A percentile compares a stretch with the other conserved stretches of the same genome.
Conservation (phyloP, 768 basidiomycete species). For the Boletus huronensis region DNA sequence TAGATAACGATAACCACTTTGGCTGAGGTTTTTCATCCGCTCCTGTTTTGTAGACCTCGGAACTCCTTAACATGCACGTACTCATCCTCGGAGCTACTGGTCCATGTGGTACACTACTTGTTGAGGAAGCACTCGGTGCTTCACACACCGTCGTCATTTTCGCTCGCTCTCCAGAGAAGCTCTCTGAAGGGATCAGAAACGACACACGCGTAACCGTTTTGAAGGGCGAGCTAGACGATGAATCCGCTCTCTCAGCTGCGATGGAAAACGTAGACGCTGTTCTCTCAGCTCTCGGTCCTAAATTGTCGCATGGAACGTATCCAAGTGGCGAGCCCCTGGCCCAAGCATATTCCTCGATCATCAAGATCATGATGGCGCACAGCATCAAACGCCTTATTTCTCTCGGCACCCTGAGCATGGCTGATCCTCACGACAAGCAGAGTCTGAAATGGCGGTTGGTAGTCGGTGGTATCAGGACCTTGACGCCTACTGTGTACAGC, state of each 20-base stretch:
- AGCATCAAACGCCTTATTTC: conserved; percentile 57
- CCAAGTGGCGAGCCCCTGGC: conserved; percentile 57
- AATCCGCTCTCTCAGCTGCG: conserved; percentile 46
- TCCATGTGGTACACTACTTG: conserved; percentile 51
- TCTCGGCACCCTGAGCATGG: conserved; percentile 65
- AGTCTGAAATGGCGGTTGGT: conserved; percentile 40
- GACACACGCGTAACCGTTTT: conserved; percentile 46
- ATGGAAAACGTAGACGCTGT: conserved; percentile 59
- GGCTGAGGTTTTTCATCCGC: not conserved
- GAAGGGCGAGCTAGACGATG: conserved; percentile 55
- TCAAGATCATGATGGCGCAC: conserved; percentile 53
- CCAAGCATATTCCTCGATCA: conserved; percentile 50
- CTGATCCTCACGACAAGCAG: conserved; percentile 56
- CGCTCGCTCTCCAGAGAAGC: conserved; percentile 60
- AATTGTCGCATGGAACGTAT: conserved; percentile 37
- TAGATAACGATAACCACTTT: not conserved
- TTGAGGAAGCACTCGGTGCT: conserved; percentile 49
- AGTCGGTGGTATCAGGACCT: conserved; percentile 33
- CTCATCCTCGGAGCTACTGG: conserved; percentile 74
- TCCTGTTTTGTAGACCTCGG: not conserved
- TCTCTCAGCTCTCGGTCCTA: conserved; percentile 63
- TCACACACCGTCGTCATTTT: conserved; percentile 53
- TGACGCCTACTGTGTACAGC: conserved; percentile 57
- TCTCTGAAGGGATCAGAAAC: conserved; percentile 48
- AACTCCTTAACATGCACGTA: conserved; percentile 40